phyloP scores from a whole-genome alignment of 139 green algal species.

The Mesostigma viride region DNA sequence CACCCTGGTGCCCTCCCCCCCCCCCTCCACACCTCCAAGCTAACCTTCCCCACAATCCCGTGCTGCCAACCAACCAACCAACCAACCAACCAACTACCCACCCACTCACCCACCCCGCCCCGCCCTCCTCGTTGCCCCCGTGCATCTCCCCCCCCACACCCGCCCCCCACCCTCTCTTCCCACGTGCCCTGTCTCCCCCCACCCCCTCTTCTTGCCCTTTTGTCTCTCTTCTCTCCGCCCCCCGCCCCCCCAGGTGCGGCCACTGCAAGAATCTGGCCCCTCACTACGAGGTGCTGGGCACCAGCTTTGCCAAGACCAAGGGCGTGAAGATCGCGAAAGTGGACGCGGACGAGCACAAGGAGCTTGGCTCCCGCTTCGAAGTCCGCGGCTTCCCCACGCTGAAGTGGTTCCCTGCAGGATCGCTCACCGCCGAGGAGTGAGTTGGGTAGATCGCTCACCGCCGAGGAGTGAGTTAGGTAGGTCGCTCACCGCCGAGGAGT shows the following conservation, averaged over 20 bases:
- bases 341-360: conserved; percentile 26
- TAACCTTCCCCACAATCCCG: too few relatives aligned
- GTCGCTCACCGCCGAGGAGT: conserved; percentile 1
- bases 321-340: conserved; percentile 28
- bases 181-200: too few relatives aligned
- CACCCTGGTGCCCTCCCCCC: too few relatives aligned
- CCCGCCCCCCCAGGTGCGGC: conserved; percentile 29
- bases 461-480: conserved; percentile 14
- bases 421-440: conserved; percentile 21
- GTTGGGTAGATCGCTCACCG: neutral
- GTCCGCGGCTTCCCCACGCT: conserved; percentile 26
- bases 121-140: too few relatives aligned
- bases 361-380: conserved; percentile 14
- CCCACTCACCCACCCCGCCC: too few relatives aligned
- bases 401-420: conserved; percentile 27
- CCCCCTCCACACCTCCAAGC: too few relatives aligned
- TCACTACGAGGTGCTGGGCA: conserved; percentile 25
- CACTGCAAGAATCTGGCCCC: conserved; percentile 36
- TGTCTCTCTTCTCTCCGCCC: too few relatives aligned
- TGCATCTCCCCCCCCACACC: too few relatives aligned
- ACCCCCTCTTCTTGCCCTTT: too few relatives aligned
- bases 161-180: too few relatives aligned
- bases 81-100: too few relatives aligned
- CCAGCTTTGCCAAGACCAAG: conserved; percentile 28
- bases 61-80: too few relatives aligned